Base-by-base conservation (phyloP, 768 basidiomycete genomes). In the Filobasidium wieringae region DNA sequence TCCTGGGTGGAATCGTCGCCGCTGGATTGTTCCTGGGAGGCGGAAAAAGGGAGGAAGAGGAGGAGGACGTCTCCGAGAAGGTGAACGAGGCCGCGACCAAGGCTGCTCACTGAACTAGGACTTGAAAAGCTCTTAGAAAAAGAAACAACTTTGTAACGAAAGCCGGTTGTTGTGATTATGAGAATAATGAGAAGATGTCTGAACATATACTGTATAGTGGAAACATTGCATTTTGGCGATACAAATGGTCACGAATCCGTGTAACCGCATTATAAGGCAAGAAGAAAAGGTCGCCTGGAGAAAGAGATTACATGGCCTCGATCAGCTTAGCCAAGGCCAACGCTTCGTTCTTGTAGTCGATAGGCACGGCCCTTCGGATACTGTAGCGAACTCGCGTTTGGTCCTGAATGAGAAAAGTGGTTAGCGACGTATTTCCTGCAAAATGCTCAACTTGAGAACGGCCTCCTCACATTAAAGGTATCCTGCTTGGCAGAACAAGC, bases 401-500 rank as follows among this genome's bases (percentile, higher is more conserved):
- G n/a, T 88, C 88, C 89, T 93, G 60, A 47, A 31, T 57, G 15
- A 60, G 26, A 26, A 32, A 29, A n/a, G n/a, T n/a, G 2, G 3
- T 17, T 17, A 2, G 22, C 33, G 15, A 29, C n/a, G n/a, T n/a
- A 34, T 37, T 2, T 19, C 50, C 41, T n/a, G 27, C n/a, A 33
- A 57, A 37, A 29, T 43, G 26, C 47, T 17, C 47, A n/a, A 15
- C 1, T 14, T 3, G 22, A 15, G 26, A 30, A 14, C 22, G 12
- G 12, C 31, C 9, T 2, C 74, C 84, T 69, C 68, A 88, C 74
- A 55, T 72, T 71, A 63, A 65, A 97, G 0, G 82, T 83, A 62
- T 96, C 90, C 66, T 84, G 83, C 73, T 86, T 88, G 3, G 90
- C 93, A 40, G 85, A 82, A 70, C 88, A 88, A 37, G 80, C 79